Percentiles rank a stretch among this genome's conserved stretches.
phyloP scores from a whole-genome alignment of 371 early-diverging fungal species.

The Circinella minor region DNA sequence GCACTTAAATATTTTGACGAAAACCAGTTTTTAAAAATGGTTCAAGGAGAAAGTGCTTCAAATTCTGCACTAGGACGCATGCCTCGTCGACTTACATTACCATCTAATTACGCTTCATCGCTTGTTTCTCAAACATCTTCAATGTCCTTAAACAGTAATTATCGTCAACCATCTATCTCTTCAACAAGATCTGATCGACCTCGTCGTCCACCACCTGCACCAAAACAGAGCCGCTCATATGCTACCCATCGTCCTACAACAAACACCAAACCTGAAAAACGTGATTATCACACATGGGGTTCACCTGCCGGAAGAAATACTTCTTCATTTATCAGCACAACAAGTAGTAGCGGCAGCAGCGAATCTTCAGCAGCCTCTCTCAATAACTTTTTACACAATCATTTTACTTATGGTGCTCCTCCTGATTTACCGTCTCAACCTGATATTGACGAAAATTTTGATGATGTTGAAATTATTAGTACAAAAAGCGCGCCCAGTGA shows the following conservation, averaged over 20 bases:
- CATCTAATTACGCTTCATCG: constrained; percentile 2
- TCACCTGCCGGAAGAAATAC: neutral
- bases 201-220: neutral
- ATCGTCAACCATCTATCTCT: neutral
- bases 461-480: neutral
- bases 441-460: neutral
- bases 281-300: constrained; percentile 8
- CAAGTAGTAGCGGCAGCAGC: constrained; percentile 5
- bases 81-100: constrained; percentile 25
- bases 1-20: constrained; percentile 41
- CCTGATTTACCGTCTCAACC: neutral
- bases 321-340: neutral
- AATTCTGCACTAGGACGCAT: constrained; percentile 23
- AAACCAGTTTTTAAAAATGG: constrained; percentile 30
- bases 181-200: neutral
- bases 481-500: neutral
- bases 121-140: neutral
- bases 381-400: constrained; percentile 11
- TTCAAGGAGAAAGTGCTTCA: constrained; percentile 30
- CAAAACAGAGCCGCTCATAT: constrained; percentile 7
- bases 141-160: neutral
- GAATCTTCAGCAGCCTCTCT: constrained; percentile 4
- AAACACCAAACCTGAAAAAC: neutral
- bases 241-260: neutral
- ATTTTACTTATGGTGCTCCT: constrained; percentile 3